Evolutionary conservation across 2,329 filamentous ascomycete species (phyloP).

Genomic region (Monosporascus sp.): DNA sequence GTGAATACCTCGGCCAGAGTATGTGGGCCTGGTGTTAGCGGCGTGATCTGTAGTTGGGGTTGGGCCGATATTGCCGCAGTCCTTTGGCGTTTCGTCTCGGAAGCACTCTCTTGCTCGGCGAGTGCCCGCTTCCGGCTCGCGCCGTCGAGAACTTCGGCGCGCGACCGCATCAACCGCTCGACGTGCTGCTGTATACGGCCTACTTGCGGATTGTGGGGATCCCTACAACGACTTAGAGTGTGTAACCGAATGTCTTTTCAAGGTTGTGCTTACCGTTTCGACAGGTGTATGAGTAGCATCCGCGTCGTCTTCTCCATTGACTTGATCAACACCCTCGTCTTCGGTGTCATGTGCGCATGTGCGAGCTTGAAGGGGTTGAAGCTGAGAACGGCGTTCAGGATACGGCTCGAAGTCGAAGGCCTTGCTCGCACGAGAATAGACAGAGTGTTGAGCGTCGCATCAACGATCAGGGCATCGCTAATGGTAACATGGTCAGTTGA

Average conservation of each 20-base stretch:
- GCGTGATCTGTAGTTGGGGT: slow-evolving; percentile 53
- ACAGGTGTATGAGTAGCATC: slow-evolving; percentile 75
- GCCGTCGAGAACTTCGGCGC: slow-evolving; percentile 76
- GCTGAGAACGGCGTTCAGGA: slow-evolving; percentile 76
- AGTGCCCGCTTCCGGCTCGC: slow-evolving; percentile 70
- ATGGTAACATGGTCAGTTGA: slow-evolving; percentile 17
- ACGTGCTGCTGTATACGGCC: slow-evolving; percentile 82
- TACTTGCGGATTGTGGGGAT: slow-evolving; percentile 71
- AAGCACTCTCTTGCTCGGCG: slow-evolving; percentile 64
- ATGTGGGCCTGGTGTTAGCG: slow-evolving; percentile 69
- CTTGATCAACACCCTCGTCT: slow-evolving; percentile 74
- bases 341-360: slow-evolving; percentile 70
- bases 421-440: slow-evolving; percentile 78
- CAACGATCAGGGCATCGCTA: slow-evolving; percentile 83
- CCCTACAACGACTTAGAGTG: slow-evolving; percentile 45
- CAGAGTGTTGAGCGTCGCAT: slow-evolving; percentile 86
- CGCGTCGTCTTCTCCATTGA: slow-evolving; percentile 94
- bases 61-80: slow-evolving; percentile 48
- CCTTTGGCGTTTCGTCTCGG: slow-evolving; percentile 81
- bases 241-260: slow-evolving; percentile 1
- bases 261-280: slow-evolving; percentile 58
- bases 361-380: slow-evolving; percentile 89
- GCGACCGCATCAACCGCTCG: slow-evolving; percentile 73
- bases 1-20: slow-evolving; percentile 83
- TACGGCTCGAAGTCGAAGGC: slow-evolving; percentile 76